These are phyloP conservation scores for Calonectria naviculata DNA, from an alignment of 2,329 filamentous ascomycete genomes.

Conservation along the genomic window DNA sequence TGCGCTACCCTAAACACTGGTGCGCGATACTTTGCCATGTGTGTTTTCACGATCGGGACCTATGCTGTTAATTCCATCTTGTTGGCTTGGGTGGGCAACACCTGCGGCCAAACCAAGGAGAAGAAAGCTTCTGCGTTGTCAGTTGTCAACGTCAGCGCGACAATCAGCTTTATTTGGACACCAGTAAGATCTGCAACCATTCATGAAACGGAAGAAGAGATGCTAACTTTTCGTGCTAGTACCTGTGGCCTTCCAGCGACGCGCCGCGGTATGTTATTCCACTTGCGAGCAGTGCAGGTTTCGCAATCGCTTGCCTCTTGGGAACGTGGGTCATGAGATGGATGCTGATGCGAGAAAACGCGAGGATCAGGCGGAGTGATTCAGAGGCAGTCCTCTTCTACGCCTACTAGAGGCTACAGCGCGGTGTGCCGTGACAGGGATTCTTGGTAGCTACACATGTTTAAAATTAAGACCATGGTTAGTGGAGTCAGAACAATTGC, in stretches of 20 bases:
- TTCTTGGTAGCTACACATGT: neutral
- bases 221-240: neutral
- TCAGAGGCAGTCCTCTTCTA: conserved; percentile 37
- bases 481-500: no score
- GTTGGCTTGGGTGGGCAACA: conserved; percentile 55
- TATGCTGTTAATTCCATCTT: conserved; percentile 55
- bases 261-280: neutral
- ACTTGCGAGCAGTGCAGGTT: neutral
- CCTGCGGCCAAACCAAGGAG: conserved; percentile 54
- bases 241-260: neutral
- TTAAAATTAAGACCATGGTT: neutral
- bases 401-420: conserved; percentile 31
- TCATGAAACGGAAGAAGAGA: neutral
- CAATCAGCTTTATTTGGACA: conserved; percentile 4
- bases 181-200: neutral
- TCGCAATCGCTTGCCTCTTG: neutral
- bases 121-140: conserved; percentile 55
- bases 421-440: no score
- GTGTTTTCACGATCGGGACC: conserved; percentile 49
- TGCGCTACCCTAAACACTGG: conserved; percentile 42
- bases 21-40: conserved; percentile 47
- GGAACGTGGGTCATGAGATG: conserved; percentile 40
- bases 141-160: conserved; percentile 55
- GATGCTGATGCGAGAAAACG: conserved; percentile 42
- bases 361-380: conserved; percentile 37